Evolutionary conservation across 2,329 filamentous ascomycete genomes (phyloP).

Genomic region (Trichoderma cornu-damae): DNA sequence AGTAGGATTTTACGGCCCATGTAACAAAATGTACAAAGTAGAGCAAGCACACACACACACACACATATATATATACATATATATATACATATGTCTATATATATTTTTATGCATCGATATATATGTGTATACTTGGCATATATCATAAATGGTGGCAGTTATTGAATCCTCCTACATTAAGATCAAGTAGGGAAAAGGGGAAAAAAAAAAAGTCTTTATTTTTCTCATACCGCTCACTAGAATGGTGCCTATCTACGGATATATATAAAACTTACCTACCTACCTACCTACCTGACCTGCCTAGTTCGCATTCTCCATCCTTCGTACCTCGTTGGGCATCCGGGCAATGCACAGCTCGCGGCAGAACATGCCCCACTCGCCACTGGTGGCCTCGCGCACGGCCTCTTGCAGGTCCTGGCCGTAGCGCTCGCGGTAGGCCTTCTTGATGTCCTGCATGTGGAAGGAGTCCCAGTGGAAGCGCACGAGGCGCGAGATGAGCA

Average conservation of each 20-base stretch:
- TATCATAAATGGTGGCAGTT: background rate
- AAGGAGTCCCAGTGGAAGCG: slow-evolving; percentile 86
- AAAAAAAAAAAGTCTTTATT: too few relatives aligned
- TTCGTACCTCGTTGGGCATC: slow-evolving; percentile 55
- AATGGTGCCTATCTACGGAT: background rate
- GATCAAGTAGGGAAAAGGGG: background rate
- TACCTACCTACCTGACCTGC: background rate
- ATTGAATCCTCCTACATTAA: background rate
- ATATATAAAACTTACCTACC: background rate
- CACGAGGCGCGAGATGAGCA: slow-evolving; percentile 82
- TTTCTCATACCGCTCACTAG: background rate
- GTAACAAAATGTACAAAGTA: background rate
- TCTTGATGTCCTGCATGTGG: slow-evolving; percentile 75
- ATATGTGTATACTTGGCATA: too few relatives aligned
- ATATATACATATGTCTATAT: background rate
- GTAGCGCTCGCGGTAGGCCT: slow-evolving; percentile 75
- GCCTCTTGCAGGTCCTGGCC: slow-evolving; percentile 68
- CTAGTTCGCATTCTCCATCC: slow-evolving; percentile 35
- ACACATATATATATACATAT: background rate
- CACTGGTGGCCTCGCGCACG: slow-evolving; percentile 68
- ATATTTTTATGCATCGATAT: too few relatives aligned
- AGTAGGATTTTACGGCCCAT: background rate
- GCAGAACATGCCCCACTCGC: slow-evolving; percentile 74
- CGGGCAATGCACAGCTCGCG: slow-evolving; percentile 60
- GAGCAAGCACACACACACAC: background rate